Percentiles rank a stretch among this genome's conserved stretches.
phyloP scores from a whole-genome alignment of 305 asterid genomes.

The Fraxinus sp. region DNA sequence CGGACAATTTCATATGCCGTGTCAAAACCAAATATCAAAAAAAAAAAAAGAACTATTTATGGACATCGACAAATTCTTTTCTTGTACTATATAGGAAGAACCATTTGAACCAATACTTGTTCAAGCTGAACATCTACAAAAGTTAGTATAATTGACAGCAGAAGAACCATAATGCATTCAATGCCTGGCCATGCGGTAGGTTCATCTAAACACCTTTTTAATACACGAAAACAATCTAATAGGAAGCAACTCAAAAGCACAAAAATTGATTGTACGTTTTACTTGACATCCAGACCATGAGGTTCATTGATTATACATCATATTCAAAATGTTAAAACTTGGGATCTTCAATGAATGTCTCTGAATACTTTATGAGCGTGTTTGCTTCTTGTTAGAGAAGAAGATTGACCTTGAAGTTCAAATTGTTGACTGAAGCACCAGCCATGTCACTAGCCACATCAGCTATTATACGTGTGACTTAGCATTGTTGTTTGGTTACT shows the following conservation, averaged over 20 bases:
- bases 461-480: background rate
- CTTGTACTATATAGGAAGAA: background rate
- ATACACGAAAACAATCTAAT: conserved; percentile 3
- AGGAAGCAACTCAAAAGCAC: conserved; percentile 4
- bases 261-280: conserved; percentile 3
- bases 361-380: background rate
- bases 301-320: background rate
- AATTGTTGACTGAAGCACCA: background rate
- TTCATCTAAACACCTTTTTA: conserved; percentile 3
- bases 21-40: background rate
- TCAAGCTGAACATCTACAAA: conserved; percentile 8
- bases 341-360: background rate
- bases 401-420: background rate
- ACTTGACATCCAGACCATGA: conserved; percentile 6
- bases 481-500: background rate
- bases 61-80: background rate
- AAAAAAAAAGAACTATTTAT: background rate
- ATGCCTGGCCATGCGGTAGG: background rate
- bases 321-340: background rate
- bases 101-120: background rate
- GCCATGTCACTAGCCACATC: background rate
- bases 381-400: background rate
- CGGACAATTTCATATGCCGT: background rate
- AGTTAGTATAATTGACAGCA: background rate
- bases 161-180: conserved; percentile 1